phyloP scores from a whole-genome alignment of 2,329 filamentous ascomycete species.

The Phyllosticta capitalensis region DNA sequence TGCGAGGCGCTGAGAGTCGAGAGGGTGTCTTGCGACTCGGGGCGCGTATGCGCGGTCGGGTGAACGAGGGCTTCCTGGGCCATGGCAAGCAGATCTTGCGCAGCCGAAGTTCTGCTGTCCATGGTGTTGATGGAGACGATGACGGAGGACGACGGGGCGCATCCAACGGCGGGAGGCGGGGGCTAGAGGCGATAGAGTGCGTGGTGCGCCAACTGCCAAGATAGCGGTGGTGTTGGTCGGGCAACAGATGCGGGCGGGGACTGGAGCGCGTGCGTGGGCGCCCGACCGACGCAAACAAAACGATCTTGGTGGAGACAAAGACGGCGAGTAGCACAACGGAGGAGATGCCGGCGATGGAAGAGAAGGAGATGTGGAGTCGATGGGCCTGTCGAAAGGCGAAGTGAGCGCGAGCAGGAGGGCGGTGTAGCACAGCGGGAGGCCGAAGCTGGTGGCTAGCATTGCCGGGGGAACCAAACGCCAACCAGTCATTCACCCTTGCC shows the following conservation, averaged over 20 bases:
- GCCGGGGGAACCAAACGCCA: no score
- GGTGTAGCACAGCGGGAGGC: background rate
- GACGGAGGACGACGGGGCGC: background rate
- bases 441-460: no score
- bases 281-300: background rate
- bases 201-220: background rate
- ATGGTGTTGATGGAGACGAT: conserved; percentile 1
- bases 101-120: conserved; percentile 4
- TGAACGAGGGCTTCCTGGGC: conserved; percentile 8
- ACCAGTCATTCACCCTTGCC: background rate
- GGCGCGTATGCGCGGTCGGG: background rate
- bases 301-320: background rate
- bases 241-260: conserved; percentile 3
- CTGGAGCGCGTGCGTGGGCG: background rate
- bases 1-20: conserved; percentile 2
- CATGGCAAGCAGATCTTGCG: conserved; percentile 10
- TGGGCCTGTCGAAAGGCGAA: background rate
- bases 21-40: conserved; percentile 5
- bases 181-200: background rate
- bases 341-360: background rate
- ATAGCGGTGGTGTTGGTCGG: conserved; percentile 2
- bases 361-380: background rate
- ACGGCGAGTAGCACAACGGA: no score
- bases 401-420: background rate
- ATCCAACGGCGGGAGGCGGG: background rate